A percentile compares a stretch with the other conserved stretches of the same genome.
phyloP scores from a whole-genome alignment of 805 yeast genomes.

The Lachancea meyersii region DNA sequence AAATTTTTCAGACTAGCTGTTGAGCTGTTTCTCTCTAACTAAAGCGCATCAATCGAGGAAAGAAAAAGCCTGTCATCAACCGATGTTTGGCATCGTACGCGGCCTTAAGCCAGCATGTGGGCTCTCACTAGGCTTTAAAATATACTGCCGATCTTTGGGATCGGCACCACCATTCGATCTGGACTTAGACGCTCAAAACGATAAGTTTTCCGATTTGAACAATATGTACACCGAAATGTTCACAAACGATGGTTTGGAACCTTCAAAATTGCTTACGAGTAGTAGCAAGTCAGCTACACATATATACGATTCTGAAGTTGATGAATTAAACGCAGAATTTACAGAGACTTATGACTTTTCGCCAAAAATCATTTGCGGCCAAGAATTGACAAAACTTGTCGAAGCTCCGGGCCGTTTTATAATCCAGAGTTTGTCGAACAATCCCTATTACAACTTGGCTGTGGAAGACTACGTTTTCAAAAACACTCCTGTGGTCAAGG shows the following conservation, averaged over 20 bases:
- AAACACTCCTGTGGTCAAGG: constrained; percentile 44
- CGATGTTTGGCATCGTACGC: not conserved
- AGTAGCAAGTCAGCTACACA: constrained; percentile 1
- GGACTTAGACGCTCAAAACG: constrained; percentile 18
- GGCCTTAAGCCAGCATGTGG: not conserved
- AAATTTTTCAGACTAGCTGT: not conserved
- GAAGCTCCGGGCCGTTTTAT: constrained; percentile 48
- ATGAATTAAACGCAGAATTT: constrained; percentile 33
- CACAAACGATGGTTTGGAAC: constrained; percentile 11
- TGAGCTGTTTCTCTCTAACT: not conserved
- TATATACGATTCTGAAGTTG: constrained; percentile 23
- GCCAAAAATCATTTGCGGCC: constrained; percentile 9
- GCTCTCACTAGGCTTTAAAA: not conserved
- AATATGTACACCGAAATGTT: constrained; percentile 34
- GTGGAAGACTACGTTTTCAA: constrained; percentile 73
- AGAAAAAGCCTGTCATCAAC: not conserved
- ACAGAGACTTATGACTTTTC: constrained; percentile 25
- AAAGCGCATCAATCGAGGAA: not conserved
- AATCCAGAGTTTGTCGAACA: constrained; percentile 42
- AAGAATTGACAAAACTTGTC: constrained; percentile 22
- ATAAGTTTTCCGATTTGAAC: constrained; percentile 31
- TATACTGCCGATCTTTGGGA: not conserved
- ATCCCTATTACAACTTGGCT: constrained; percentile 75
- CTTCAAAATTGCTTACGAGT: not conserved
- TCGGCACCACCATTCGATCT: constrained; percentile 1